Conservation (phyloP, 202 grass and related monocot genomes). For the Schoenoplectus triqueter region DNA sequence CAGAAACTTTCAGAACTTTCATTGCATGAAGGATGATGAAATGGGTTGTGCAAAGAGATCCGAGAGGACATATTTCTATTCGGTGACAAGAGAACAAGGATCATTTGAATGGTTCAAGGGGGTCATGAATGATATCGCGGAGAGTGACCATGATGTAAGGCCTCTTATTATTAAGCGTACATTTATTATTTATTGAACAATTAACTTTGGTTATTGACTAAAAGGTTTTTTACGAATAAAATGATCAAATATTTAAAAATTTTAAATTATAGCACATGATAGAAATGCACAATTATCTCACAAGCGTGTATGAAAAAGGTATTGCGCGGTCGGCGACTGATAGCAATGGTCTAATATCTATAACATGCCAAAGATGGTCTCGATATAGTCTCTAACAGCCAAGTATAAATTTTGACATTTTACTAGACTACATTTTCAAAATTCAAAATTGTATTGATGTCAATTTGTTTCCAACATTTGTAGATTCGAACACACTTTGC, state of each 20-base stretch:
- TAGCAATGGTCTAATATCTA: slow-evolving; percentile 72
- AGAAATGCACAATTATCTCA: slow-evolving; percentile 88
- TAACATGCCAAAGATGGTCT: slow-evolving; percentile 68
- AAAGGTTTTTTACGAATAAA: not conserved
- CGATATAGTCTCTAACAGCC: slow-evolving; percentile 69
- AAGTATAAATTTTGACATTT: slow-evolving; percentile 41
- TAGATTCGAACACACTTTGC: slow-evolving; percentile 82
- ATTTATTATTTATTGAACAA: slow-evolving; percentile 6
- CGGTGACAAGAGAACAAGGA: slow-evolving; percentile 79
- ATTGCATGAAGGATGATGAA: slow-evolving; percentile 47
- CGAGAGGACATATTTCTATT: slow-evolving; percentile 71
- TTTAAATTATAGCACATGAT: slow-evolving; percentile 57
- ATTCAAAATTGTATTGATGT: not conserved
- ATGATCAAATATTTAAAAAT: not conserved
- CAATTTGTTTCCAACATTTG: slow-evolving; percentile 26
- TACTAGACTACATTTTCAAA: not conserved
- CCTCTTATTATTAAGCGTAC: slow-evolving; percentile 29
- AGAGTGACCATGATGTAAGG: slow-evolving; percentile 62
- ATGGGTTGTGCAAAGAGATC: slow-evolving; percentile 37
- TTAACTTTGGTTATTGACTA: not conserved
- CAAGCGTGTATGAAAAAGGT: slow-evolving; percentile 82
- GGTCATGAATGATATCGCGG: slow-evolving; percentile 77
- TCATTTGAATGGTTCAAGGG: slow-evolving; percentile 87
- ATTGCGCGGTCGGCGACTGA: slow-evolving; percentile 69
- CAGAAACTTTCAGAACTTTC: slow-evolving; percentile 41